Base-by-base conservation (phyloP, 805 yeast genomes). In the Ogataea degrootiae region DNA sequence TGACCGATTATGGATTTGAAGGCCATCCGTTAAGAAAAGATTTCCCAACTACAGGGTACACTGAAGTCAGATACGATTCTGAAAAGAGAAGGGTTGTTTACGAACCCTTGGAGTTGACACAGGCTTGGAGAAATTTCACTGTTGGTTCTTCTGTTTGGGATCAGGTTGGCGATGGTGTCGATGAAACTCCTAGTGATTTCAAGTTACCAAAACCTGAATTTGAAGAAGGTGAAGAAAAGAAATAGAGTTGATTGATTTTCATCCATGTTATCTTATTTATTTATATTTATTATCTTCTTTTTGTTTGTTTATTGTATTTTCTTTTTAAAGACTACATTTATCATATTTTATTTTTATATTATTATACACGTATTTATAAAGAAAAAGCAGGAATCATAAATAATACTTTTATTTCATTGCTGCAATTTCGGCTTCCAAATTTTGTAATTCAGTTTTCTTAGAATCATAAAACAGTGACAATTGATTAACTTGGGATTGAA, bases 81-180 rank as follows among this genome's bases (percentile, higher is more conserved):
- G 96, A 88, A 69, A 88, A 88, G 77, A 82, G 87, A 75, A 80
- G 96, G 66, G 82, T 88, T 47, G 87, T 88, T 17, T 88, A 88
- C 68, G 96, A 87, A 70, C 96, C 96, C 38, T 76, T 88, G 62
- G 96, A 88, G 73, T 76, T 88, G 66, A 86, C 96, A 33, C 96
- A 88, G 72, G 96, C 96, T 14, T 88, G 88, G 82, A 82, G 96
- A 75, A 85, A 87, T 74, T 88, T 88, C 72, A 74, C 86, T 26
- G 95, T 87, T 41, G 96, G 96, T 41, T 82, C 92, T 11, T 81
- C 92, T 33, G 89, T 85, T 42, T 88, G 96, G 94, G 96, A 88
- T 67, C 96, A 85, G 57, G 92, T 87, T 57, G 96, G 96, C 48
- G 85, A 83, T 17, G 96, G 96, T 60, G 75, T 79, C 52, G 96